Base-by-base conservation (phyloP, 345 rosid genomes). In the Gossypium australe region DNA sequence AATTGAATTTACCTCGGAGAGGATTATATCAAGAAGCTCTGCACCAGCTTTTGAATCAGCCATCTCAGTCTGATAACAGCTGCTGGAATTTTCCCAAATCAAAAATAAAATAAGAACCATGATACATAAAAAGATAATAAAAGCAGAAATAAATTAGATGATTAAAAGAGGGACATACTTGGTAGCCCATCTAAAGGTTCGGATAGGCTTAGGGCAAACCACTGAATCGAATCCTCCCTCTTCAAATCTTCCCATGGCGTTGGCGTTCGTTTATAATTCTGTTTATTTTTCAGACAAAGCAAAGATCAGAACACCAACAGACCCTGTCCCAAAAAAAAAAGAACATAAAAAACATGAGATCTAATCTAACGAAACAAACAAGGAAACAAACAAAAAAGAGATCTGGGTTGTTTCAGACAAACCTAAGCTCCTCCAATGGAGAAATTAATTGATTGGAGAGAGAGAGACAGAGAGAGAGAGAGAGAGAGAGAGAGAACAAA, bases 21-120 rank as follows among this genome's bases (percentile, higher is more conserved):
- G 88, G 75, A 91, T 76, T 11, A 89, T 59, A 77, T 91, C 97
- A 14, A 89, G 82, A 78, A 91, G 89, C 56, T 91, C 97, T n/a
- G 87, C 67, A 63, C 89, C 88, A 45, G 82, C 87, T 67, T 66
- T 77, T 2, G 89, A 82, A 82, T 89, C 92, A 75, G 52, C 88
- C 65, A 80, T 71, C 77, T 86, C 92, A 44, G 68, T 17, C 18
- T 79, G 86, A 47, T 77, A 79, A 80, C 86, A 81, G 73, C 11
- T 62, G 69, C 16, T 14, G n/a, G 13, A 59, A 20, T 2, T 4
- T 41, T 22, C 12, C 22, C 34, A 14, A 25, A 24, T 29, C 24
- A 38, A 70, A 13, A 29, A 22, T 3, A 55, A 18, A 43, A 27
- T 20, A 68, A 41, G n/a, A 51, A 29, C 45, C 49, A 2, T 2